Evolutionary conservation across 169 alveolate species (phyloP), one percentile per base, ranked within the genome.

Genomic region (Eimeria acervulina): DNA sequence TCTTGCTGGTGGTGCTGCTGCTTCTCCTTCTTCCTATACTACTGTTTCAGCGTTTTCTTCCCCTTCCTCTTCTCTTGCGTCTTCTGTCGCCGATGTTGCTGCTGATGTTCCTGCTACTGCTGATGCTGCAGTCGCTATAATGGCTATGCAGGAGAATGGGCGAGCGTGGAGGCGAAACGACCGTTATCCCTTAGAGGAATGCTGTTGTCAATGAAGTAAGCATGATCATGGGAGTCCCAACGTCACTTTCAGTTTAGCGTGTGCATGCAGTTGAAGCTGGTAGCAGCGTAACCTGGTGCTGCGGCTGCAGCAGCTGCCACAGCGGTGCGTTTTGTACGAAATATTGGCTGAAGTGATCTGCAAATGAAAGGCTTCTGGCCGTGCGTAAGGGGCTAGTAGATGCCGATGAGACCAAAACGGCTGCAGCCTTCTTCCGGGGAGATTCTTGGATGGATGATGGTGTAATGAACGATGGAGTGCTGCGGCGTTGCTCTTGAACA

Each of bases 401-500:
- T 59, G 68, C 68, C 8, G 68, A 19, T 59, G n/a, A 59, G 19
- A n/a, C n/a, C 68, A 21, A 59, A 21, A 21, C 68, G 0, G 68
- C n/a, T 59, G 68, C 68, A 13, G 68, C n/a, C 68, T n/a, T 59
- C 68, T 21, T 59, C n/a, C 68, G 19, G 68, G 68, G 68, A 59
- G 68, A 51, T 10, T 51, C 68, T 12, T 59, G n/a, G 8, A 13
- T 15, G 68, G 68, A 21, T 59, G 68, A 5, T 21, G 26, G 6
- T n/a, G 21, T 31, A 12, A 12, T 70, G 44, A 28, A 12, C n/a
- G 44, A 12, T 36, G 23, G 28, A 36, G 81, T 28, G 81, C 81
- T 36, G 81, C 81, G 23, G 42, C 81, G 81, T 36, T 28, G 81
- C 81, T 70, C 44, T 70, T 28, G 81, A 70, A 70, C 47, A 28